Base-by-base conservation (phyloP, 2,329 filamentous ascomycete genomes). In the Penicillium hesseltinei region DNA sequence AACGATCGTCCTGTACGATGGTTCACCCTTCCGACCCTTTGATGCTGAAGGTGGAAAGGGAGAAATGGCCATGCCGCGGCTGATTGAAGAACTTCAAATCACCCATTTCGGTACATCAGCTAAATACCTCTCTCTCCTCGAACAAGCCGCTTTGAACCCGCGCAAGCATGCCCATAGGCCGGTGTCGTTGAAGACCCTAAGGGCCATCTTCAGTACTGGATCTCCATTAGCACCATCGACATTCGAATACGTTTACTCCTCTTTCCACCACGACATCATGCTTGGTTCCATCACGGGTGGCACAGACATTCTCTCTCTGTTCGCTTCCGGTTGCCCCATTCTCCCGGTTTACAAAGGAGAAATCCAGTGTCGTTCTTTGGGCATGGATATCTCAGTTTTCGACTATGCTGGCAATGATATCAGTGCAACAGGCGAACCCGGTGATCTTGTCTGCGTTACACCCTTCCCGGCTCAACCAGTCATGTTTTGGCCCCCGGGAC, bases 21-120 rank as follows among this genome's bases (percentile, higher is more conserved):
- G 94, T 47, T 96, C 91, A 0, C 94, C 94, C 0, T 97, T 97
- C 79, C 82, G 83, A 48, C 90, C 89, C 0, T 81, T 82, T 2
- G 78, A 81, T 40, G 68, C 75, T 8, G 83, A 84, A 53, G 75
- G 80, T 7, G 74, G 73, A 2, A 81, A 89, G 56, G 89, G 89
- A 51, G 84, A 93, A 68, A 82, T 94, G 56, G 92, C 91, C 10
- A 87, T 99, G 78, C 89, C 92, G 4, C 84, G 83, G 3, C 82
- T 97, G 19, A 89, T 97, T 55, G 88, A 93, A 31, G 86, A 91
- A 62, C 82, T 95, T 11, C 77, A 81, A 33, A 92, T 97, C 51
- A 96, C 91, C 0, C 92, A 97, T 70, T 97, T 97, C 67, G 94
- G 94, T 51, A 97, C 93, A 0, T 94, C 89, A 1, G 93, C 94